These are phyloP conservation scores for Rosa chinensis DNA, from an alignment of 306 rosid species.

Conservation along the genomic window DNA sequence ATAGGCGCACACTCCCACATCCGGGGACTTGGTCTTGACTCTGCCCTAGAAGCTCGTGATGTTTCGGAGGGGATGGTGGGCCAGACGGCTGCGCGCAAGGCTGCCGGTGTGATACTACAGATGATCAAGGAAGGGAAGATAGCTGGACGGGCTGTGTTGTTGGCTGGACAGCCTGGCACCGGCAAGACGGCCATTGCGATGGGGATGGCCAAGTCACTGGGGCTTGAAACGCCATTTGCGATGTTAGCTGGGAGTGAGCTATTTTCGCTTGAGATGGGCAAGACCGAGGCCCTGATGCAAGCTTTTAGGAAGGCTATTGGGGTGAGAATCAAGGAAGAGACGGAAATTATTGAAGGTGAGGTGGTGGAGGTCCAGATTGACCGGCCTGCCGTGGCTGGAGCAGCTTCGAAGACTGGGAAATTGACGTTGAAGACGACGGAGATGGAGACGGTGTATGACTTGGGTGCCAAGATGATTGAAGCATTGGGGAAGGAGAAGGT, in stretches of 20 bases:
- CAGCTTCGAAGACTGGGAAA: conserved; percentile 89
- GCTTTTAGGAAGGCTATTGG: conserved; percentile 92
- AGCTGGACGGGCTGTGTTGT: conserved; percentile 85
- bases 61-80: conserved; percentile 99
- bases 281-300: conserved; percentile 87
- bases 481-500: conserved; percentile 93
- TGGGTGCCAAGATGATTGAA: conserved; percentile 98
- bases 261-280: conserved; percentile 92
- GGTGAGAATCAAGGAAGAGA: conserved; percentile 95
- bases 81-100: conserved; percentile 81
- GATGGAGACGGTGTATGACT: conserved; percentile 95
- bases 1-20: conserved; percentile 99
- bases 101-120: conserved; percentile 90
- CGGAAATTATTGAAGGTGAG: conserved; percentile 93
- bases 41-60: conserved; percentile 74
- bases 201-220: conserved; percentile 99
- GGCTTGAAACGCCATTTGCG: conserved; percentile 92
- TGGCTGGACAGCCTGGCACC: conserved; percentile 95
- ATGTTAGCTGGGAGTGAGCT: conserved; percentile 97
- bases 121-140: conserved; percentile 92
- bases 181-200: conserved; percentile 98
- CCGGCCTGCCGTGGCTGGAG: conserved; percentile 78
- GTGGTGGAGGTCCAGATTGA: conserved; percentile 93
- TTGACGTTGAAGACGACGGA: conserved; percentile 89
- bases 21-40: conserved; percentile 93